These are phyloP conservation scores for Hyaloperonospora arabidopsidis DNA, from an alignment of 352 stramenopile genomes.

Conservation along the genomic window DNA sequence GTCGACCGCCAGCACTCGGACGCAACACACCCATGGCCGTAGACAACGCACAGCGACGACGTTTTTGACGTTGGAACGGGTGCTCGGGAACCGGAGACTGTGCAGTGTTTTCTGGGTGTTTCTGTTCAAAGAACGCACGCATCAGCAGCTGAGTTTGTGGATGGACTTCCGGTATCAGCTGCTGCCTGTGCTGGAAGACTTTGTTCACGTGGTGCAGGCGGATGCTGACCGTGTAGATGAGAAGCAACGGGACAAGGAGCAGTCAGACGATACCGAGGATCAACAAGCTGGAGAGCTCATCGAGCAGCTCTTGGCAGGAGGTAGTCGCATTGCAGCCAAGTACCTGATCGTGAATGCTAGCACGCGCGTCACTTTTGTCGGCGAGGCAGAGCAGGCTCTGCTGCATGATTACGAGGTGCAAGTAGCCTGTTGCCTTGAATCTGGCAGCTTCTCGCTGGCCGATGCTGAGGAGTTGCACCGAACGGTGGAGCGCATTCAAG, in stretches of 20 bases:
- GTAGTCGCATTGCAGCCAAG: constrained; percentile 51
- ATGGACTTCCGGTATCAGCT: constrained; percentile 77
- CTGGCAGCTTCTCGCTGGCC: constrained; percentile 55
- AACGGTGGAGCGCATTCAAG: constrained; percentile 47
- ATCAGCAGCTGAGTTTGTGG: constrained; percentile 76
- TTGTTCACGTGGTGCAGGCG: constrained; percentile 35
- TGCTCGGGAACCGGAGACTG: constrained; percentile 64
- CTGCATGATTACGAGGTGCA: constrained; percentile 53
- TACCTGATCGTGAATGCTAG: constrained; percentile 48
- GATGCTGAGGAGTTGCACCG: constrained; percentile 55
- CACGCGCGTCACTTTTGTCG: constrained; percentile 60
- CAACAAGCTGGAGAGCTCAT: constrained; percentile 53
- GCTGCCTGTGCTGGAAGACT: constrained; percentile 50
- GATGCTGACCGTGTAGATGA: constrained; percentile 29
- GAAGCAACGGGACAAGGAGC: constrained; percentile 21
- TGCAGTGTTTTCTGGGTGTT: constrained; percentile 86
- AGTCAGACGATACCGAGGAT: constrained; percentile 16
- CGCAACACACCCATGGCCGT: constrained; percentile 6
- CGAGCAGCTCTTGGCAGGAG: constrained; percentile 53
- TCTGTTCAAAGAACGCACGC: constrained; percentile 77
- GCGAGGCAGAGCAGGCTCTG: constrained; percentile 48
- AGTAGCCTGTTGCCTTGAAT: constrained; percentile 49
- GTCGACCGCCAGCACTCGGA: constrained; percentile 18
- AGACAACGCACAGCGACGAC: constrained; percentile 29
- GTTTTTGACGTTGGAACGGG: constrained; percentile 64